These are phyloP conservation scores for Lichtheimia corymbifera DNA, from an alignment of 371 early-diverging fungal species.

Conservation along the genomic window DNA sequence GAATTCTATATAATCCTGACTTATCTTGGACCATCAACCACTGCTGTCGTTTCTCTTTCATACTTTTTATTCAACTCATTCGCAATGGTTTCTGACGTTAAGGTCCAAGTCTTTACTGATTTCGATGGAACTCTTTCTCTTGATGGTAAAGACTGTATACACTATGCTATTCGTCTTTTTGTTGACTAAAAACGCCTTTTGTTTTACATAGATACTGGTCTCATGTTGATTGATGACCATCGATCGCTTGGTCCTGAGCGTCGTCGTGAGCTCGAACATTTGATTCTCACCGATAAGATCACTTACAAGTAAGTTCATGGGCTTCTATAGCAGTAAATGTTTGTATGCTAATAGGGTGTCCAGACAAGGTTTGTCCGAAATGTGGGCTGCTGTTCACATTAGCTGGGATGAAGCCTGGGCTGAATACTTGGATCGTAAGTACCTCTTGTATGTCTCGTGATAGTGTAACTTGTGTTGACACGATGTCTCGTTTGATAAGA, in stretches of 20 bases:
- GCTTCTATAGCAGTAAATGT: neutral
- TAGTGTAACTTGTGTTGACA: neutral
- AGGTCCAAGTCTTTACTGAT: constrained; percentile 50
- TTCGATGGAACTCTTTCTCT: constrained; percentile 53
- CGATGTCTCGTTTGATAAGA: constrained; percentile 18
- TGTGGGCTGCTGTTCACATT: constrained; percentile 64
- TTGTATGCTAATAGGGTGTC: neutral
- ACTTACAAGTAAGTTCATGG: constrained; percentile 33
- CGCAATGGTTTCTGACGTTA: constrained; percentile 9
- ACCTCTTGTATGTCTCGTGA: neutral
- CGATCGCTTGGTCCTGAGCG: constrained; percentile 44
- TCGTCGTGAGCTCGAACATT: constrained; percentile 43
- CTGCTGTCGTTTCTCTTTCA: neutral
- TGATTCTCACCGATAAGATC: constrained; percentile 37
- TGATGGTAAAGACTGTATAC: constrained; percentile 28
- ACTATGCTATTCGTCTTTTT: neutral
- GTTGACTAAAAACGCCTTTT: neutral
- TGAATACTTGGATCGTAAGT: constrained; percentile 51
- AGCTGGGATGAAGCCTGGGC: constrained; percentile 61
- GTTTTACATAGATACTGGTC: constrained; percentile 36
- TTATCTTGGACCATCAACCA: neutral
- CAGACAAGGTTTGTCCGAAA: constrained; percentile 47
- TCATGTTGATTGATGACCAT: constrained; percentile 45
- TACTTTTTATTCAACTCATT: neutral
- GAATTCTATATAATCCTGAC: too few species aligned